Evolutionary conservation across 140 eudicot genomes (phyloP).

Genomic region (Ambrosia hybrid): DNA sequence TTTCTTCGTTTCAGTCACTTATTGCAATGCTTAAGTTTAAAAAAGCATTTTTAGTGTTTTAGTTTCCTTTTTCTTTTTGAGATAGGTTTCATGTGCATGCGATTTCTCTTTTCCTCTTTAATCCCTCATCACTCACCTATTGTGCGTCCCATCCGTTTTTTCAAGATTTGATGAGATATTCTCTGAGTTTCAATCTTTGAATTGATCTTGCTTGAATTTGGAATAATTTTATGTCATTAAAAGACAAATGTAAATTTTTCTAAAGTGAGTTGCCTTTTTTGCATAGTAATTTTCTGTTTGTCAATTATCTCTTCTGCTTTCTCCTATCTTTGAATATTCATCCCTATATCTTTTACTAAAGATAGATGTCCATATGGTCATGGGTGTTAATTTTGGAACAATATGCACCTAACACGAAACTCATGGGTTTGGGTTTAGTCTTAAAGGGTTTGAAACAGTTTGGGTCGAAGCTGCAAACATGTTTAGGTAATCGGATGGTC

Average conservation of each 20-base stretch:
- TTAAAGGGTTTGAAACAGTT: not conserved
- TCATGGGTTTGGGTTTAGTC: not conserved
- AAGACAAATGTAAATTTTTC: constrained; percentile 16
- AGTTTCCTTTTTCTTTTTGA: constrained; percentile 10
- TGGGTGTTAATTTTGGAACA: not conserved
- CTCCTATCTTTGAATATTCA: constrained; percentile 14
- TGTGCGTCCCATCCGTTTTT: constrained; percentile 33
- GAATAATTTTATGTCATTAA: constrained; percentile 20
- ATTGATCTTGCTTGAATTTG: constrained; percentile 33
- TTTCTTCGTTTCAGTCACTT: not conserved
- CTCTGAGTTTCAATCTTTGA: constrained; percentile 44
- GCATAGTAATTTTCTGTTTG: constrained; percentile 20
- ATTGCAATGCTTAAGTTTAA: constrained; percentile 19
- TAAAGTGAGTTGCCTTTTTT: constrained; percentile 18
- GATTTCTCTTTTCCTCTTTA: constrained; percentile 24
- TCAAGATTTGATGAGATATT: constrained; percentile 36
- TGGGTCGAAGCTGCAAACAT: too few species aligned
- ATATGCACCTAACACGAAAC: not conserved
- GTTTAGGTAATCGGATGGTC: too few species aligned
- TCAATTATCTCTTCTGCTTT: not conserved
- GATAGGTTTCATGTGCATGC: constrained; percentile 25
- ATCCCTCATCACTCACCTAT: constrained; percentile 35
- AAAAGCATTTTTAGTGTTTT: constrained; percentile 2
- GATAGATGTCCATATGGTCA: constrained; percentile 11
- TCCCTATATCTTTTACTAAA: not conserved